Base-by-base conservation (phyloP, 768 basidiomycete genomes). In the Lactarius psammicola region DNA sequence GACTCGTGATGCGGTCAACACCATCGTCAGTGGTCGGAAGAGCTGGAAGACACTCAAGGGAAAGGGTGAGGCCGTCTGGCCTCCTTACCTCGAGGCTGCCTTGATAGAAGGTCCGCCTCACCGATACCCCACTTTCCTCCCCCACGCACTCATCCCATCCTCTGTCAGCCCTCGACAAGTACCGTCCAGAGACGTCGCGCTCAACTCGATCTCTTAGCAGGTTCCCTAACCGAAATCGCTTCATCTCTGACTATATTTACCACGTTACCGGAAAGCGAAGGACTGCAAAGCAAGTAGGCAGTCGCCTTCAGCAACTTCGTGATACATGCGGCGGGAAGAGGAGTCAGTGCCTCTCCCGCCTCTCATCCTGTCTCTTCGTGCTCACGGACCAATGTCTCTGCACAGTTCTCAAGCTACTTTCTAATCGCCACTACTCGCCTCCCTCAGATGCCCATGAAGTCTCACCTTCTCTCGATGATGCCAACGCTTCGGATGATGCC, bases 201-300 rank as follows among this genome's bases (percentile, higher is more conserved):
- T 88, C 90, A 72, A 88, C 88, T 46, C 80, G 87, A 62, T 82
- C 87, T 20, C 82, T 91, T 3, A 88, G 88, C 28, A 83, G 90
- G 59, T 90, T 88, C 72, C 90, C 90, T 42, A 85, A 88, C 81
- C 81, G 90, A 64, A 92, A 92, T 76, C 82, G 87, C 56, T 92
- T 90, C 76, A 88, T 91, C 68, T 88, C 89, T 59, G 87, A 92
- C 69, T 86, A 88, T 76, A 90, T 92, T 72, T 85, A 79, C 72
- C 79, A 80, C 40, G 82, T 81, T 68, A 92, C 90, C 0, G 88
- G 89, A 28, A 85, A 87, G 74, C 79, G 81, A 66, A 82, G 90
- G 65, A 87, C 87, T 9, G 84, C 89, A 28, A 91, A 91, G 74
- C 89, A 91, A 75, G 89, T 92, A 56, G 89, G 90, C 64, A 89